phyloP scores from a whole-genome alignment of 768 basidiomycete genomes.

The Aureoboletus auriporus region DNA sequence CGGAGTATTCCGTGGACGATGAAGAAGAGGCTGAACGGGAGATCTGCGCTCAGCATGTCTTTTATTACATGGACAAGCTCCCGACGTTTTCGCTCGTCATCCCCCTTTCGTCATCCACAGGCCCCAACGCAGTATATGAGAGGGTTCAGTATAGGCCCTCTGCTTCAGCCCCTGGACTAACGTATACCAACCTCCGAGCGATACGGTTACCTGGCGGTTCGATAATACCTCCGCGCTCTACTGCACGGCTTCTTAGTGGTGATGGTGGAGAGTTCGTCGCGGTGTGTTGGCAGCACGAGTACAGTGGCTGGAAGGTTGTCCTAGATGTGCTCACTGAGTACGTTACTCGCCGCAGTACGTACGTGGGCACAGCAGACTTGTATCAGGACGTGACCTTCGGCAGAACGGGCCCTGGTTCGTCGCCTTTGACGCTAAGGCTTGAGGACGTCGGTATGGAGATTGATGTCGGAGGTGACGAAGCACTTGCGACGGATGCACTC shows the following conservation, averaged over 20 bases:
- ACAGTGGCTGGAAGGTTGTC: slow-evolving; percentile 84
- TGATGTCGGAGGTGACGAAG: slow-evolving; percentile 56
- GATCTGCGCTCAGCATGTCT: slow-evolving; percentile 66
- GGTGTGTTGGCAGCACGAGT: slow-evolving; percentile 75
- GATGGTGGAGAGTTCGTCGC: slow-evolving; percentile 64
- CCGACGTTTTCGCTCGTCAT: slow-evolving; percentile 74
- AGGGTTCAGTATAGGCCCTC: slow-evolving; percentile 54
- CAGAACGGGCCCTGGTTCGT: slow-evolving; percentile 35
- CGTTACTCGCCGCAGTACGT: slow-evolving; percentile 53
- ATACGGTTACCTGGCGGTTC: slow-evolving; percentile 76
- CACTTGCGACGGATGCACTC: slow-evolving; percentile 65
- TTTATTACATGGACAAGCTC: slow-evolving; percentile 69
- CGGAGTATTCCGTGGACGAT: slow-evolving; percentile 39
- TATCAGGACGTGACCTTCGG: slow-evolving; percentile 55
- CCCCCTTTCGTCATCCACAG: slow-evolving; percentile 55
- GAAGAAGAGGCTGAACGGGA: slow-evolving; percentile 46
- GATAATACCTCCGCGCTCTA: slow-evolving; percentile 59
- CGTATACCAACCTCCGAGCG: slow-evolving; percentile 62
- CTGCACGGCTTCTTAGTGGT: slow-evolving; percentile 67
- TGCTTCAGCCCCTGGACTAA: slow-evolving; percentile 44
- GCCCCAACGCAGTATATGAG: slow-evolving; percentile 71
- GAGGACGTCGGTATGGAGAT: slow-evolving; percentile 75
- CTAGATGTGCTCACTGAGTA: slow-evolving; percentile 80
- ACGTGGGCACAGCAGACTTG: slow-evolving; percentile 34
- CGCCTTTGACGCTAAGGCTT: slow-evolving; percentile 44